Evolutionary conservation across 2,329 filamentous ascomycete genomes (phyloP), one percentile per base, ranked within the genome.

Genomic region (Dactylellina cionopaga): DNA sequence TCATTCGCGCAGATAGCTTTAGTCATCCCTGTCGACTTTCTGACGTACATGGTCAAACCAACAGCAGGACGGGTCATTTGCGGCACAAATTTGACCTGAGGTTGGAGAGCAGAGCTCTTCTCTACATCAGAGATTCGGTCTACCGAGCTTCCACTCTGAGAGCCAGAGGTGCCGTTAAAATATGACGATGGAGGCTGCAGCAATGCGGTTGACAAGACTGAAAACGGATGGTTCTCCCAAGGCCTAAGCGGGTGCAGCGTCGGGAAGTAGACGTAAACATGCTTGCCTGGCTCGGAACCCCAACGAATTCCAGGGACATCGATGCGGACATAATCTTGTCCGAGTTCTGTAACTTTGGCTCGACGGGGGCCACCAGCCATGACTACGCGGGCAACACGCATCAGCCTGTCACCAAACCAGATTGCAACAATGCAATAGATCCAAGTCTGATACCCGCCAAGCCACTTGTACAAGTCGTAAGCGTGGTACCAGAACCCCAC

Each of bases 151-250:
- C 41, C 27, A 15, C 43, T 62, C 7, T 37, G 39, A 24, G 55
- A 9, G 10, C 29, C 44, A n/a, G 49, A 51, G 29, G n/a, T n/a
- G n/a, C n/a, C n/a, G n/a, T 29, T 25, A 13, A 6, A 2, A 39
- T 19, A 24, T 31, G 15, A 1, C n/a, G 44, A 10, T 25, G 37
- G 3, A 22, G 13, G 17, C 24, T 52, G 43, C 49, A 79, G 66
- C 46, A 77, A 15, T 13, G 74, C 49, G 13, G 79, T 80, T 19
- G 77, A 76, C 1, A 80, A 68, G 24, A 84, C 75, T 0, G 83
- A 85, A 75, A 87, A 86, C 0, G 85, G 85, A 75, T 87, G 85
- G 46, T 84, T 86, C 75, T 86, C 84, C 84, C 84, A 86, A 0
- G 78, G 75, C 6, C 80, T 78, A 72, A 77, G 75, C 1, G 74